Percentiles rank a stretch among this genome's conserved stretches.
phyloP scores from a whole-genome alignment of 2,329 filamentous ascomycete genomes.

The Penicillium sp. region DNA sequence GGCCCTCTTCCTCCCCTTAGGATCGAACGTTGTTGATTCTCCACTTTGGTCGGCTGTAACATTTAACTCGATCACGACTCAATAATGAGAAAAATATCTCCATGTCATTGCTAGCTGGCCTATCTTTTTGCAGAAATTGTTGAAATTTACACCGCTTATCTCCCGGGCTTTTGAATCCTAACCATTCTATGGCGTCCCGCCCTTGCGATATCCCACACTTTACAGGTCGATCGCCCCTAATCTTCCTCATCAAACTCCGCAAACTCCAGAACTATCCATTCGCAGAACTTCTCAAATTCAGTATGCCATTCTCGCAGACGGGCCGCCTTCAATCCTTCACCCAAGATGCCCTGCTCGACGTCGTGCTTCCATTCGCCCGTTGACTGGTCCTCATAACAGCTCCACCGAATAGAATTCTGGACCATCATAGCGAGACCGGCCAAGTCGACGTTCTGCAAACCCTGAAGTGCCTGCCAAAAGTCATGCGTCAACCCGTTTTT shows the following conservation, averaged over 20 bases:
- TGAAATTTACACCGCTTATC: background rate
- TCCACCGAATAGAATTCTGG: constrained; percentile 91
- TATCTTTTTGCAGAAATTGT: background rate
- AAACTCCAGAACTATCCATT: constrained; percentile 85
- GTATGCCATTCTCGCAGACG: constrained; percentile 76
- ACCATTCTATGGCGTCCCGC: background rate
- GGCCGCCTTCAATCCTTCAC: constrained; percentile 70
- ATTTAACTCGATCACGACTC: background rate
- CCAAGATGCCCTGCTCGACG: constrained; percentile 73
- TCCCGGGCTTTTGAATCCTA: background rate
- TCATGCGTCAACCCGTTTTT: constrained; percentile 84
- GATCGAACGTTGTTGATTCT: constrained; percentile 11
- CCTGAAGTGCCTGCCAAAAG: constrained; percentile 91
- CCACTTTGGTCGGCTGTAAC: constrained; percentile 5
- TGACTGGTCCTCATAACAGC: constrained; percentile 79
- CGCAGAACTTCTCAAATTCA: constrained; percentile 87
- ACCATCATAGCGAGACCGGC: constrained; percentile 84
- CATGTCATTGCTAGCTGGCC: background rate
- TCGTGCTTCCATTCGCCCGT: constrained; percentile 71
- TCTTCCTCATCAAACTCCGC: constrained; percentile 54
- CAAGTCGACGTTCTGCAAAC: constrained; percentile 87
- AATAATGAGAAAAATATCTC: background rate
- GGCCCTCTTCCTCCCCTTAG: constrained; percentile 5
- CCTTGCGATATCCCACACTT: background rate
- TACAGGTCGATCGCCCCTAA: constrained; percentile 7